Conservation (phyloP, 768 basidiomycete genomes). For the Phaffia australis region DNA sequence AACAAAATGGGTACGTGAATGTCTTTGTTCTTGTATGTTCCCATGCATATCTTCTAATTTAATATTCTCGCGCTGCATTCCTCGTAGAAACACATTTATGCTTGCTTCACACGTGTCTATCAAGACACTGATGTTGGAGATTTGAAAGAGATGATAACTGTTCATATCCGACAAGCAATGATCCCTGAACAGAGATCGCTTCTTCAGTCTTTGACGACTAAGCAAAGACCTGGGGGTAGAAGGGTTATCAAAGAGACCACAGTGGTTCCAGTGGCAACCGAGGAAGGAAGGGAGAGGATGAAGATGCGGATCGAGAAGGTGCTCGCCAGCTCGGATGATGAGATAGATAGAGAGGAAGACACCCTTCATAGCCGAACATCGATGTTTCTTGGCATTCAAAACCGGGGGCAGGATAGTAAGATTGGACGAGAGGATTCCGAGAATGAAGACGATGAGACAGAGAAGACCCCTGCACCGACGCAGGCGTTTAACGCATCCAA, state of each 20-base stretch:
- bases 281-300: constrained; percentile 1
- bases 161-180: not conserved
- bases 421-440: no score
- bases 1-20: constrained; percentile 13
- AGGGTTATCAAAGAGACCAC: not conserved
- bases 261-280: not conserved
- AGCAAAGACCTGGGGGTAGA: not conserved
- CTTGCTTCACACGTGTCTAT: not conserved
- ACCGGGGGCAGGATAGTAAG: no score
- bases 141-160: not conserved
- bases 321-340: not conserved
- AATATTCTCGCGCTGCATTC: not conserved
- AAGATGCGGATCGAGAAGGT: constrained; percentile 7
- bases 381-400: no score
- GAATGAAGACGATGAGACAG: no score
- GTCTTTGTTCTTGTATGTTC: not conserved
- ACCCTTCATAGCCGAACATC: no score
- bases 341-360: not conserved
- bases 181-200: constrained; percentile 7
- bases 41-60: not conserved
- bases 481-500: no score
- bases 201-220: constrained; percentile 14
- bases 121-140: not conserved
- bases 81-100: constrained; percentile 5
- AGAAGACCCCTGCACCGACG: no score